phyloP scores from a whole-genome alignment of 1,139 yeast genomes.

The Debaryomyces sp. region DNA sequence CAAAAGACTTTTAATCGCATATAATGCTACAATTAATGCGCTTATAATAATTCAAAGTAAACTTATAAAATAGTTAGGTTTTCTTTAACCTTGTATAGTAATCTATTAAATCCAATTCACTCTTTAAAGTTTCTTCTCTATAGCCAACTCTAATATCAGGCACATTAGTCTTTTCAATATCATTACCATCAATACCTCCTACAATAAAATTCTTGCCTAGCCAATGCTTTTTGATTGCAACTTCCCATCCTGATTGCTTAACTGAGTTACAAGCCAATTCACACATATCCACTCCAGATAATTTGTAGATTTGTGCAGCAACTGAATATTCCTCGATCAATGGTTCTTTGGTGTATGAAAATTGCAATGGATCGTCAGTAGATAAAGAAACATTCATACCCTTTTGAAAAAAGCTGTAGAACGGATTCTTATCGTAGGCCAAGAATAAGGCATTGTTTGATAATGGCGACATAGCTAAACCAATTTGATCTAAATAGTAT shows the following conservation, averaged over 20 bases:
- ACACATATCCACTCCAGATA: conserved; percentile 95
- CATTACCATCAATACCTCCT: conserved; percentile 77
- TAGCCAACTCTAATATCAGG: conserved; percentile 85
- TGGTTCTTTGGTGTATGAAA: conserved; percentile 97
- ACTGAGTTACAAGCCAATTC: conserved; percentile 89
- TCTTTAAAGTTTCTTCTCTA: conserved; percentile 76
- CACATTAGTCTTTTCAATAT: conserved; percentile 91
- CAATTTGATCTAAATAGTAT: conserved; percentile 91
- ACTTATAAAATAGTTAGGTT: not conserved
- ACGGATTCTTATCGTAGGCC: conserved; percentile 94
- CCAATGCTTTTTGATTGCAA: conserved; percentile 86
- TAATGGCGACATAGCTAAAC: conserved; percentile 98
- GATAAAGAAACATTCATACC: conserved; percentile 94
- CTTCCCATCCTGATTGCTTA: conserved; percentile 90
- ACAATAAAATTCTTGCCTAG: conserved; percentile 68
- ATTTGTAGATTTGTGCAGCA: conserved; percentile 94
- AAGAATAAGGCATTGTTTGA: conserved; percentile 94
- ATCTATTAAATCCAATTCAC: conserved; percentile 73
- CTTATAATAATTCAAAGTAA: conserved; percentile 4
- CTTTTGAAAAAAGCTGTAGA: conserved; percentile 83
- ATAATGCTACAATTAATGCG: conserved; percentile 7
- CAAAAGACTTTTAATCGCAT: conserved; percentile 4
- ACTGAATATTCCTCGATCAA: conserved; percentile 95
- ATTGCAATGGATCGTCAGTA: conserved; percentile 75
- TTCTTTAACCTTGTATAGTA: conserved; percentile 45